Base-by-base conservation (phyloP, 495 filamentous ascomycete genomes). In the Hypoxylon lenormandii region DNA sequence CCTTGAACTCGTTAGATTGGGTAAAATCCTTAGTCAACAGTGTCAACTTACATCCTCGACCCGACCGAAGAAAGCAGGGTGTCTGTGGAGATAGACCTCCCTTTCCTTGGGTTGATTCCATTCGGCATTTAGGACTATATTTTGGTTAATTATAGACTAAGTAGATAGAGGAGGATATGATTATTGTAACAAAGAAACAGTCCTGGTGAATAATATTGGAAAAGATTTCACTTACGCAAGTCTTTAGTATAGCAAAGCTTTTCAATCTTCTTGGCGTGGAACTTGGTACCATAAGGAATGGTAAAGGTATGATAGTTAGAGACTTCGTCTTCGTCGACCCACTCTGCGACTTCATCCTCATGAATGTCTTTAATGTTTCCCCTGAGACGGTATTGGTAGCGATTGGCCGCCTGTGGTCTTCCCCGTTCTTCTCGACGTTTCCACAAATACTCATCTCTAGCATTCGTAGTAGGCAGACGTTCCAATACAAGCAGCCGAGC, bases 401-500 rank as follows among this genome's bases (percentile, higher is more conserved):
- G 76, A 49, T 78, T 33, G 46, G 36, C 12, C 18, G 79, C 36
- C 0, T 51, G 33, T 21, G 90, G 90, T 0, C 90, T 80, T 11
- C 91, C 91, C 43, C 91, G 83, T 75, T 96, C 91, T 36, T 73
- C 55, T 23, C 91, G 86, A 49, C 92, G 81, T 66, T 89, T 85
- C 57, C 82, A 82, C 23, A 88, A 73, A 61, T 94, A 94, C 0
- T 74, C 50, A 4, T 94, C 91, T 40, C 92, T 82, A 16, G 91
- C 87, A 10, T 72, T 74, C 1, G 84, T 74, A 2, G 84, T 89
- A 0, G 92, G 92, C 0, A 96, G 82, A 23, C 88, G 86, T 72
- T 96, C 92, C 0, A 94, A 77, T n/a, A 96, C 88, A 13, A 96
- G 81, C 1, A 96, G 82, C 38, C 91, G 81, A 3, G 92, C 92